These are phyloP conservation scores for Ustilago curta DNA, from an alignment of 1,284 basidiomycete species.

Conservation along the genomic window DNA sequence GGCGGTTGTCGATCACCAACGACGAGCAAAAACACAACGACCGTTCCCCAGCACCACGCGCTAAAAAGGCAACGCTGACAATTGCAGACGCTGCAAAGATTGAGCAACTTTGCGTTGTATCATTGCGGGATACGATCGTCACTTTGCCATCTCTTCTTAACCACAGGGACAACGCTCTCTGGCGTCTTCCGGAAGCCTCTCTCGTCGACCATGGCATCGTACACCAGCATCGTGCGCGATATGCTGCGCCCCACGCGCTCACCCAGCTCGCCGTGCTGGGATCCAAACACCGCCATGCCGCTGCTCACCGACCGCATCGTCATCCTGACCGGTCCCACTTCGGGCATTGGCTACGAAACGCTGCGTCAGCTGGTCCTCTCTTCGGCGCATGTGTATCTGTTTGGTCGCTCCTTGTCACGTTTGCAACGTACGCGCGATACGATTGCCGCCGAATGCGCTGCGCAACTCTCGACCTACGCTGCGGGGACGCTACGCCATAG, in stretches of 20 bases:
- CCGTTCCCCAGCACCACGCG: no score
- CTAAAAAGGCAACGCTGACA: no score
- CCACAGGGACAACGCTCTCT: no score
- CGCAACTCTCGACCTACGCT: background rate
- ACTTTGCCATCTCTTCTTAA: no score
- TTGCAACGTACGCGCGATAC: slow-evolving; percentile 14
- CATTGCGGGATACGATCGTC: no score
- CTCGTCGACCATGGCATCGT: slow-evolving; percentile 31
- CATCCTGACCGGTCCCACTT: slow-evolving; percentile 62
- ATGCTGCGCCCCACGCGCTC: slow-evolving; percentile 14
- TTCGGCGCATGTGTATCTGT: slow-evolving; percentile 60
- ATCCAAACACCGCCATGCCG: slow-evolving; percentile 26
- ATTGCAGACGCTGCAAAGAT: no score
- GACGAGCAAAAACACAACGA: no score
- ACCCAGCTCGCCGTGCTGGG: slow-evolving; percentile 15
- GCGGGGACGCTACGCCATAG: background rate
- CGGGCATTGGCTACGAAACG: slow-evolving; percentile 61
- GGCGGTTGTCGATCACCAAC: no score
- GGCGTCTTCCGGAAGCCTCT: no score
- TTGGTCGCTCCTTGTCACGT: slow-evolving; percentile 21
- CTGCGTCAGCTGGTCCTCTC: slow-evolving; percentile 47
- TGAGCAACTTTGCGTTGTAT: no score
- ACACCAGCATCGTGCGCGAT: slow-evolving; percentile 20
- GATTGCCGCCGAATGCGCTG: slow-evolving; percentile 14
- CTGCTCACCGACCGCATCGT: slow-evolving; percentile 42